Conservation (phyloP, 257 asterid species). For the Ehretia macrophylla region DNA sequence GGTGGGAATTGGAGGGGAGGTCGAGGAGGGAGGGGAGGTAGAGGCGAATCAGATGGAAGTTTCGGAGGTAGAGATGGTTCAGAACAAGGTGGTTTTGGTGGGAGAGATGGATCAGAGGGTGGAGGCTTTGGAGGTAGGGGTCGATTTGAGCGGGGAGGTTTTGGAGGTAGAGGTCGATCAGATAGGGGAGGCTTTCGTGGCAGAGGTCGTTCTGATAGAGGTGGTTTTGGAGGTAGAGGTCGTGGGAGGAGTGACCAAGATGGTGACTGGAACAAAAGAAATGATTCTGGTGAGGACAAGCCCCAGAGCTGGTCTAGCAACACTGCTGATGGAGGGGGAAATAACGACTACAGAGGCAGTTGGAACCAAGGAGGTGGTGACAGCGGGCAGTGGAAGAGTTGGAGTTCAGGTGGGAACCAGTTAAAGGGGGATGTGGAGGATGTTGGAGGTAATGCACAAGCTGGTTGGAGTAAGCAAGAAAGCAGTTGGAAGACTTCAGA, state of each 20-base stretch:
- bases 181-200: constrained; percentile 46
- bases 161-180: constrained; percentile 56
- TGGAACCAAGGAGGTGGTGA: constrained; percentile 25
- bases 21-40: constrained; percentile 45
- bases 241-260: constrained; percentile 35
- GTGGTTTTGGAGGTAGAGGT: constrained; percentile 42
- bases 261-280: constrained; percentile 27
- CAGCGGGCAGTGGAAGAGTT: constrained; percentile 21
- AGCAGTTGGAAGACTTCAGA: constrained; percentile 21
- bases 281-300: constrained; percentile 46
- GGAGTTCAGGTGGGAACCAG: constrained; percentile 35
- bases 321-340: constrained; percentile 2
- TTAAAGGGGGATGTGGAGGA: constrained; percentile 29
- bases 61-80: constrained; percentile 57
- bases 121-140: constrained; percentile 47
- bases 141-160: constrained; percentile 26
- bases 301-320: constrained; percentile 35
- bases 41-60: constrained; percentile 35
- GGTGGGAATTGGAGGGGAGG: constrained; percentile 75
- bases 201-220: constrained; percentile 30
- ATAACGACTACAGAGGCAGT: constrained; percentile 24
- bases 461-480: constrained; percentile 24
- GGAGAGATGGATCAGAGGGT: constrained; percentile 42
- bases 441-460: constrained; percentile 14
- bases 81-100: constrained; percentile 54